These are phyloP conservation scores for Phialophora tarda DNA, from an alignment of 2,329 filamentous ascomycete species.

Conservation along the genomic window DNA sequence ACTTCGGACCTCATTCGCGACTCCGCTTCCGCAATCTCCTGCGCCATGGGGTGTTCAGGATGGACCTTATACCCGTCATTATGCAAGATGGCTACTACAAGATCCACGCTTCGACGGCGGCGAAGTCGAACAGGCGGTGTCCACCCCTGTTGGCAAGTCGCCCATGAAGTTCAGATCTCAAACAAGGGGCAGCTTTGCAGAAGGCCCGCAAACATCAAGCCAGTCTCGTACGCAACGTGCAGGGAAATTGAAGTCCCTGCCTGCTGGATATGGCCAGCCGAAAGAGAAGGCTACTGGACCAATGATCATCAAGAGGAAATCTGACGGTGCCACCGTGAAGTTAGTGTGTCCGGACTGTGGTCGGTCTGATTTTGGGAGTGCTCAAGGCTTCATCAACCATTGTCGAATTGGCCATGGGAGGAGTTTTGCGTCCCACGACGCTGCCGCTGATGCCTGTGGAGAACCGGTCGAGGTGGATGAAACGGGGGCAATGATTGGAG, in stretches of 20 bases:
- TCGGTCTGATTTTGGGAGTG: conserved; percentile 90
- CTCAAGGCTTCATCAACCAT: conserved; percentile 99
- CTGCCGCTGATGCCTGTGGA: conserved; percentile 86
- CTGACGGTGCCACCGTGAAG: conserved; percentile 84
- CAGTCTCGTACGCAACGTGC: conserved; percentile 65
- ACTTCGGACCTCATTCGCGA: conserved; percentile 31
- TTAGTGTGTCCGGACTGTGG: conserved; percentile 88
- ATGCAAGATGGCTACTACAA: conserved; percentile 91
- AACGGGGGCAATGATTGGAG: conserved; percentile 54
- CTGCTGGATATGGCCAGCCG: conserved; percentile 71
- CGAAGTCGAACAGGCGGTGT: conserved; percentile 43
- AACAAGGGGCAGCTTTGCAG: conserved; percentile 75
- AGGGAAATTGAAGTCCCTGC: conserved; percentile 69
- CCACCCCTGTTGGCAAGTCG: conserved; percentile 46
- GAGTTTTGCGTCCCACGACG: conserved; percentile 95
- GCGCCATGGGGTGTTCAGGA: conserved; percentile 89
- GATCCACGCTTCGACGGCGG: conserved; percentile 82
- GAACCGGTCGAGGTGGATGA: conserved; percentile 77
- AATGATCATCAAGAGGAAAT: conserved; percentile 80
- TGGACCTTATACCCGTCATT: conserved; percentile 92
- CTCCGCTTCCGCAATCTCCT: conserved; percentile 68
- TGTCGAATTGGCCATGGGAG: conserved; percentile 93
- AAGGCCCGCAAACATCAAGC: conserved; percentile 56
- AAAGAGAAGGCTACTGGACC: conserved; percentile 78
- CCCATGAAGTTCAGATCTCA: conserved; percentile 70